These are phyloP conservation scores for Penicillium digitatum DNA, from an alignment of 2,329 filamentous ascomycete genomes.

Conservation along the genomic window DNA sequence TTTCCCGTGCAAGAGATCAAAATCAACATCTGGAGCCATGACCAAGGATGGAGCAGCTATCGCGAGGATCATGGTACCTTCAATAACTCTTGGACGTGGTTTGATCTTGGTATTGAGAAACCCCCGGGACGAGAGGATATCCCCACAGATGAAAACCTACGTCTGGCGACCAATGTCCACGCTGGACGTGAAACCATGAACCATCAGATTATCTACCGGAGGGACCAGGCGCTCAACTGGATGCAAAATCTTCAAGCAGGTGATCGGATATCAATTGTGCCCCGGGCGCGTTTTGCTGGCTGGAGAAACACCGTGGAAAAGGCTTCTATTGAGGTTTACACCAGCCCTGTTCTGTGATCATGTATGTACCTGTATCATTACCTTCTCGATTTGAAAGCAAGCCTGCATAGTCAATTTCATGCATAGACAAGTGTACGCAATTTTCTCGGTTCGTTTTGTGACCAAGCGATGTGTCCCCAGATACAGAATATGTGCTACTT, in stretches of 20 bases:
- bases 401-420: not conserved
- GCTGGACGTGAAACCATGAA: not conserved
- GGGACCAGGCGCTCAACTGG: not conserved
- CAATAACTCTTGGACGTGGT: conserved; percentile 11
- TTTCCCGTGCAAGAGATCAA: conserved; percentile 7
- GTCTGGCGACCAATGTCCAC: conserved; percentile 8
- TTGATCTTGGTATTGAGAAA: conserved; percentile 4
- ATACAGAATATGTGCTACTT: conserved; percentile 49
- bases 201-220: not conserved
- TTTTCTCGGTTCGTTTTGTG: not conserved
- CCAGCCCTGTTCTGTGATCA: not conserved
- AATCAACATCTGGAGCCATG: conserved; percentile 11
- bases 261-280: conserved; percentile 5
- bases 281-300: conserved; percentile 1
- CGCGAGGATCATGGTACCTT: not conserved
- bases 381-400: not conserved
- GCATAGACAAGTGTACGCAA: no score
- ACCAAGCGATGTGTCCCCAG: conserved; percentile 25
- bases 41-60: conserved; percentile 9
- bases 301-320: conserved; percentile 6
- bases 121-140: not conserved
- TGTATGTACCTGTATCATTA: not conserved
- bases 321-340: conserved; percentile 9
- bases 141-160: not conserved
- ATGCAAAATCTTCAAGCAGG: not conserved